phyloP scores from a whole-genome alignment of 148 eudicot species.

The Agrostemma githago region DNA sequence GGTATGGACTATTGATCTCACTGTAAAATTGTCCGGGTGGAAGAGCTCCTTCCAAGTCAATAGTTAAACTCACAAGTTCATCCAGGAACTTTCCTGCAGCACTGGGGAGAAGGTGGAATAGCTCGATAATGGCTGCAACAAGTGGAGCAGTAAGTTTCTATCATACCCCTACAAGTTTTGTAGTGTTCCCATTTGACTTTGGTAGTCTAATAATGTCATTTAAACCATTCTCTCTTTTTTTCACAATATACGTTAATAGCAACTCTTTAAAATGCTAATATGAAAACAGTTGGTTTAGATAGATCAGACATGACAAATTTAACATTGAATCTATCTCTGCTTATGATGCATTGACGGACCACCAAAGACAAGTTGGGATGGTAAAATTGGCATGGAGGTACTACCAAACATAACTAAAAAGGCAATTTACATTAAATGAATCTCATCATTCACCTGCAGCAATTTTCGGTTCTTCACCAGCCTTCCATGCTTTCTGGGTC shows the following conservation, averaged over 20 bases:
- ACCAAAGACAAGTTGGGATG: neutral
- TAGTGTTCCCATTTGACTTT: too few relatives aligned
- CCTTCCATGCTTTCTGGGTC: slow-evolving; percentile 89
- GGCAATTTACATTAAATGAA: slow-evolving; percentile 6
- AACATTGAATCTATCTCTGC: neutral
- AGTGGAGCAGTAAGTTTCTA: slow-evolving; percentile 20
- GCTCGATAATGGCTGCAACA: slow-evolving; percentile 90
- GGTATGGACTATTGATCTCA: slow-evolving; percentile 96
- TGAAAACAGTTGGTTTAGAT: neutral
- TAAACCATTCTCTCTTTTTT: too few relatives aligned
- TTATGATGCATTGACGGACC: neutral
- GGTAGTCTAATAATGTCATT: too few relatives aligned
- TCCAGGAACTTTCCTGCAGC: slow-evolving; percentile 97
- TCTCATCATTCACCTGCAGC: slow-evolving; percentile 67
- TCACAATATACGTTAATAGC: too few relatives aligned
- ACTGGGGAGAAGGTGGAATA: slow-evolving; percentile 89
- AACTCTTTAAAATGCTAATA: neutral
- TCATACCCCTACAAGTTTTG: neutral
- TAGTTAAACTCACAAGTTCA: slow-evolving; percentile 90
- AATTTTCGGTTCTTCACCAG: slow-evolving; percentile 97
- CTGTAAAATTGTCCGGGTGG: slow-evolving; percentile 90
- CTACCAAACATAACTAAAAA: neutral
- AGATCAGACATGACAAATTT: neutral
- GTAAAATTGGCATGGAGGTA: neutral
- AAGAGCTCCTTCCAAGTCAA: slow-evolving; percentile 91